Percentiles rank a stretch among this genome's conserved stretches.
Evolutionary conservation across 2,329 filamentous ascomycete species (phyloP).

Genomic region (Paracoccidioides lutzii): DNA sequence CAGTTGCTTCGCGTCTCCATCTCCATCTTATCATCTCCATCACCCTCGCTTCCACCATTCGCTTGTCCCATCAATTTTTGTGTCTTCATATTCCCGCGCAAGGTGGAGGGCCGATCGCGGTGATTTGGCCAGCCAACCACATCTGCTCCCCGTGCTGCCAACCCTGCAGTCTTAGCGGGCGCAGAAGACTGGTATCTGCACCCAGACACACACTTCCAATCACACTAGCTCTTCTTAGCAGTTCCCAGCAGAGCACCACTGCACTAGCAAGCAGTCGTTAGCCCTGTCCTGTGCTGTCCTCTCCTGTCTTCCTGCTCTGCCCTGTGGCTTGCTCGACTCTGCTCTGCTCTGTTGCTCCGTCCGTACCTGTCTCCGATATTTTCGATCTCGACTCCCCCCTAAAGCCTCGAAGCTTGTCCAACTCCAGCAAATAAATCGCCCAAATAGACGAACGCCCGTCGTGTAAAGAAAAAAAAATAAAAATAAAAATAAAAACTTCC

Average conservation of each 20-base stretch:
- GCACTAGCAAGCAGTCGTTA: too few relatives aligned
- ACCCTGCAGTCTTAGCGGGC: background rate
- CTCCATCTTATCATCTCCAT: background rate
- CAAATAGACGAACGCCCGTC: background rate
- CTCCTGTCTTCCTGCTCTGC: background rate
- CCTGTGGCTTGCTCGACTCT: too few relatives aligned
- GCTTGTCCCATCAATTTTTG: background rate
- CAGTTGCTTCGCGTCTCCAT: background rate
- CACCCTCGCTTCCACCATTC: background rate
- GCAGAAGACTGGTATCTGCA: background rate
- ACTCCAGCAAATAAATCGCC: background rate
- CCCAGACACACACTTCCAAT: slow-evolving; percentile 1
- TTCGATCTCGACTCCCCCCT: background rate
- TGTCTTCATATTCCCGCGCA: too few relatives aligned
- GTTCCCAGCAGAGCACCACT: background rate
- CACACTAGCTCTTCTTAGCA: background rate
- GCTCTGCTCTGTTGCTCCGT: background rate
- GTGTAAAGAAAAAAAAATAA: background rate
- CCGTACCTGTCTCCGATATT: background rate
- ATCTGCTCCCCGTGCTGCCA: background rate
- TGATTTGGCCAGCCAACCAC: background rate
- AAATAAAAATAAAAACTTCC: background rate
- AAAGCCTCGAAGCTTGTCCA: background rate
- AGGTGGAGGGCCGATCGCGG: too few relatives aligned
- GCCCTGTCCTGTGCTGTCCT: too few relatives aligned